Evolutionary conservation across 306 rosid species (phyloP).

Genomic region (Vachellia pachyceras): DNA sequence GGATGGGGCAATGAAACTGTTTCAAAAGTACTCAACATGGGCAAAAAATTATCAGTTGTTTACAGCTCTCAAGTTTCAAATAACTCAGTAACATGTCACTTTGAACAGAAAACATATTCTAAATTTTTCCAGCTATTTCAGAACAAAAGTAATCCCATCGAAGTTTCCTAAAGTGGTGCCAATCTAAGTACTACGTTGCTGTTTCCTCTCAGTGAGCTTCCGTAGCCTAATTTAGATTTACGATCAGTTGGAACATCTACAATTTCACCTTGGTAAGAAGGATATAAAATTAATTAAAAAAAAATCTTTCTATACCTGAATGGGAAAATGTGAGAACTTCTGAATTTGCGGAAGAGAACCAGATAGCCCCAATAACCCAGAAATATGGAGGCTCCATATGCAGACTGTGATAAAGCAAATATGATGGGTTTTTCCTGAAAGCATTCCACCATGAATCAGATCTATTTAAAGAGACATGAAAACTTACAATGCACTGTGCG

Average conservation of each 20-base stretch:
- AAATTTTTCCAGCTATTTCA: not conserved
- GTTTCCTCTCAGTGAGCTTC: conserved; percentile 20
- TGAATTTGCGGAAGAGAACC: conserved; percentile 52
- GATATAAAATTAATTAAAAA: conserved; percentile 12
- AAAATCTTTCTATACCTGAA: conserved; percentile 80
- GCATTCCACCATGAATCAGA: conserved; percentile 40
- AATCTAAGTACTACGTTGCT: conserved; percentile 26
- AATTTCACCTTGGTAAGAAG: conserved; percentile 10
- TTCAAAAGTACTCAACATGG: not conserved
- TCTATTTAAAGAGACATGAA: conserved; percentile 30
- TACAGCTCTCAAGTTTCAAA: not conserved
- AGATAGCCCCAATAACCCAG: conserved; percentile 92
- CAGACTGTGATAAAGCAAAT: conserved; percentile 83
- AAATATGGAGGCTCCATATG: conserved; percentile 70
- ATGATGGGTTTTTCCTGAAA: conserved; percentile 83
- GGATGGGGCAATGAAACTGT: not conserved
- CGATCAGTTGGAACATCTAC: not conserved
- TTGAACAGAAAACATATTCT: not conserved
- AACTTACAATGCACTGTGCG: conserved; percentile 29
- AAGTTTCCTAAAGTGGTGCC: conserved; percentile 23
- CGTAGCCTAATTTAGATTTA: conserved; percentile 10
- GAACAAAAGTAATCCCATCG: conserved; percentile 24
- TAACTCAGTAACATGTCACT: not conserved
- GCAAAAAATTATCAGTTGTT: not conserved
- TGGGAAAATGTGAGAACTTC: conserved; percentile 67